Evolutionary conservation across 2,329 filamentous ascomycete species (phyloP).

Genomic region (Aspergillus terreus): DNA sequence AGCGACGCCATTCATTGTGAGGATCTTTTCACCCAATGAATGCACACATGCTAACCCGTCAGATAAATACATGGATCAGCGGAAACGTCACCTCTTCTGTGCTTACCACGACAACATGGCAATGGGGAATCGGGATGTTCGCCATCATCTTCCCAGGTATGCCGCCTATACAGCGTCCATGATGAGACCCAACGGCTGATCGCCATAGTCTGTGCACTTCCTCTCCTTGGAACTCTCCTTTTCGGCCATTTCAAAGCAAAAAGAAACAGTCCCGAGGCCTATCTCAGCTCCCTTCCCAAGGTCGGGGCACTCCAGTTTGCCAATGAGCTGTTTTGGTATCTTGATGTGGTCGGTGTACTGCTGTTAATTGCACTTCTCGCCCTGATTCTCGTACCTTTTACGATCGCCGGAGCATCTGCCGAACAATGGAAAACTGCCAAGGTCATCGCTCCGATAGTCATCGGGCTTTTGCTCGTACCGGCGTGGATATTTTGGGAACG

Average conservation of each 20-base stretch:
- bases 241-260: constrained; percentile 52
- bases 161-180: not conserved
- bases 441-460: constrained; percentile 49
- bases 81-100: constrained; percentile 55
- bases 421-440: constrained; percentile 50
- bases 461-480: constrained; percentile 50
- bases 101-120: constrained; percentile 51
- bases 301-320: constrained; percentile 37
- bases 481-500: constrained; percentile 55
- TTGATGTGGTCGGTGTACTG: constrained; percentile 53
- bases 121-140: constrained; percentile 65
- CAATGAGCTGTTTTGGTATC: constrained; percentile 52
- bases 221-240: constrained; percentile 52
- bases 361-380: constrained; percentile 51
- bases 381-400: constrained; percentile 56
- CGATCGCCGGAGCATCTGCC: constrained; percentile 50
- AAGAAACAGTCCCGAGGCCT: constrained; percentile 44
- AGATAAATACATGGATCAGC: constrained; percentile 61
- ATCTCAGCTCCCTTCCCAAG: constrained; percentile 43
- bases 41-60: not conserved
- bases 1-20: constrained; percentile 52
- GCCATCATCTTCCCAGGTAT: constrained; percentile 54
- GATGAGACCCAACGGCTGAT: not conserved
- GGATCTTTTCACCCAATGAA: constrained; percentile 2
- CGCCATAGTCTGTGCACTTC: constrained; percentile 45